A percentile compares a stretch with the other conserved stretches of the same genome.
These are phyloP conservation scores for Phytophthora sp. DNA, from an alignment of 352 stramenopile genomes.

Conservation along the genomic window DNA sequence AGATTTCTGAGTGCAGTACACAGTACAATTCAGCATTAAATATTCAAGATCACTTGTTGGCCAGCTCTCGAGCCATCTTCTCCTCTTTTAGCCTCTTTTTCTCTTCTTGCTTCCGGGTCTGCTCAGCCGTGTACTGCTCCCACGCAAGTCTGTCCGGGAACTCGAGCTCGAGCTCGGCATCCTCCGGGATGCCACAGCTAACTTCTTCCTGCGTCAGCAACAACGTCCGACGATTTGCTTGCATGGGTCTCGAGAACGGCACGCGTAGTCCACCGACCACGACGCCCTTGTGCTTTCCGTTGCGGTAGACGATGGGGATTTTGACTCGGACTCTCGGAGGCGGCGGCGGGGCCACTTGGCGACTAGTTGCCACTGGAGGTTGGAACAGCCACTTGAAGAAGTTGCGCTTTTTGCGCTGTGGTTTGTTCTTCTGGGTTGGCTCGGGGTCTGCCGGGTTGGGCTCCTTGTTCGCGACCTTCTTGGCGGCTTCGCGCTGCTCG, in stretches of 20 bases:
- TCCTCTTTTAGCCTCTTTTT: slow-evolving; percentile 26
- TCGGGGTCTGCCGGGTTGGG: not conserved
- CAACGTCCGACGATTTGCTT: slow-evolving; percentile 24
- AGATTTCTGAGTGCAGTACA: slow-evolving; percentile 44
- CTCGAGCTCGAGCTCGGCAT: slow-evolving; percentile 13
- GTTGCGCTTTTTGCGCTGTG: slow-evolving; percentile 24
- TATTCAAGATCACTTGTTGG: slow-evolving; percentile 23
- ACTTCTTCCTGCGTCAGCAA: slow-evolving; percentile 19
- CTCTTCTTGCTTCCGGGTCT: slow-evolving; percentile 10
- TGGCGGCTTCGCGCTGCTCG: slow-evolving; percentile 4
- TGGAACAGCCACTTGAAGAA: slow-evolving; percentile 37
- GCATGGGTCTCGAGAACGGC: slow-evolving; percentile 39
- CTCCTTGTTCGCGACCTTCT: slow-evolving; percentile 16
- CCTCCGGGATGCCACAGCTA: slow-evolving; percentile 25
- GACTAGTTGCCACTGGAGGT: slow-evolving; percentile 22
- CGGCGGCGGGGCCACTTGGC: slow-evolving; percentile 15
- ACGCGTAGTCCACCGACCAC: slow-evolving; percentile 32
- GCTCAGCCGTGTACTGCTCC: slow-evolving; percentile 6
- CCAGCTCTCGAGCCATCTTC: slow-evolving; percentile 27
- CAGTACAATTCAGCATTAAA: slow-evolving; percentile 11
- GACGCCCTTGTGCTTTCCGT: slow-evolving; percentile 35
- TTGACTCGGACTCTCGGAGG: slow-evolving; percentile 31
- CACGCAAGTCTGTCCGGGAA: slow-evolving; percentile 27
- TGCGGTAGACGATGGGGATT: slow-evolving; percentile 36
- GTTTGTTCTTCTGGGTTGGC: slow-evolving; percentile 6